These are phyloP conservation scores for Penicillium ucsense DNA, from an alignment of 495 filamentous ascomycete genomes.

Conservation along the genomic window DNA sequence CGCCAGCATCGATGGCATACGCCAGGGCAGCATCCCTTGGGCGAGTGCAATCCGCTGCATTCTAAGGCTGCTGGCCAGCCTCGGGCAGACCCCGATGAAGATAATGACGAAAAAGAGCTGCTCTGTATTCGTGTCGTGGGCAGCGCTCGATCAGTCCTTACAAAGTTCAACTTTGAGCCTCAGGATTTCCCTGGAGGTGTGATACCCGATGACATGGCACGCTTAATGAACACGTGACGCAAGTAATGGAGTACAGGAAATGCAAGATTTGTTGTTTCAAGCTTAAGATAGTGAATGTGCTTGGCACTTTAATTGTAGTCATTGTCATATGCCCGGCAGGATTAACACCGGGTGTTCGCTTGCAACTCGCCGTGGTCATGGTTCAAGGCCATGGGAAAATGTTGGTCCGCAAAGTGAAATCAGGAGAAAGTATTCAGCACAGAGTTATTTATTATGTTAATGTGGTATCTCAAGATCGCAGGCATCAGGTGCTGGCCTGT, in stretches of 20 bases:
- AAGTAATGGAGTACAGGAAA: not conserved
- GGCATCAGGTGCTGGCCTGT: too few species aligned
- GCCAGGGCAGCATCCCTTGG: slow-evolving; percentile 16
- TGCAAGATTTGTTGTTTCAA: too few species aligned
- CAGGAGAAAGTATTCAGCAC: too few species aligned
- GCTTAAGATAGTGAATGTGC: too few species aligned
- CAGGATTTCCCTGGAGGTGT: slow-evolving; percentile 29
- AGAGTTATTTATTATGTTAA: too few species aligned
- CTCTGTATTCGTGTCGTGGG: slow-evolving; percentile 32
- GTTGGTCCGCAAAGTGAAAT: too few species aligned
- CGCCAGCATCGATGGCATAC: slow-evolving; percentile 36
- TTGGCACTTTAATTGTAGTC: too few species aligned
- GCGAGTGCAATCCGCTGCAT: slow-evolving; percentile 2
- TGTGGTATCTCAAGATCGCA: too few species aligned
- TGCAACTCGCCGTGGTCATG: too few species aligned
- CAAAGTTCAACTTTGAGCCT: slow-evolving; percentile 33
- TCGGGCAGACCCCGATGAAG: not conserved
- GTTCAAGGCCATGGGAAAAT: too few species aligned
- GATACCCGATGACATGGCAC: slow-evolving; percentile 6
- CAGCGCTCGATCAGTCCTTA: slow-evolving; percentile 28
- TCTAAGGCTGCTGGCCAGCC: not conserved
- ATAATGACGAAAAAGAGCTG: slow-evolving; percentile 21
- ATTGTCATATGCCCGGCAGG: too few species aligned
- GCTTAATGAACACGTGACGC: not conserved
- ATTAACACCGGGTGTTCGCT: too few species aligned